phyloP scores from a whole-genome alignment of 352 stramenopile genomes.

The Pythium guiyangense region DNA sequence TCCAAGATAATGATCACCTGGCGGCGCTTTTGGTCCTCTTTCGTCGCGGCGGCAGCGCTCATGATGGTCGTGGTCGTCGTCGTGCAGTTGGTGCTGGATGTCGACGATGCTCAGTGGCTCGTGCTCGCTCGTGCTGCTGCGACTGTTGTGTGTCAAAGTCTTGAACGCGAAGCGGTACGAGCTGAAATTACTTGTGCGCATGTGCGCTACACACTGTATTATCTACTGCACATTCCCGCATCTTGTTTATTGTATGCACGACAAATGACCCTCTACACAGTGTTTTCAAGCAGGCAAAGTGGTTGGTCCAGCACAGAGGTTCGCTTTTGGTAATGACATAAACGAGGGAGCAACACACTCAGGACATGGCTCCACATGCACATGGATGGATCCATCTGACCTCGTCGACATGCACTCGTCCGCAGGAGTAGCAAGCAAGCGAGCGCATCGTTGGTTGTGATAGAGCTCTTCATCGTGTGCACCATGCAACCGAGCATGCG shows the following conservation, averaged over 20 bases:
- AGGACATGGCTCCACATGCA: background rate
- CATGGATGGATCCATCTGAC: background rate
- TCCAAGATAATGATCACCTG: slow-evolving; percentile 98
- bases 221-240: too few species aligned
- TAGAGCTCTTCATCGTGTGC: too few species aligned
- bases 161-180: background rate
- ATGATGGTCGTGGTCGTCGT: background rate
- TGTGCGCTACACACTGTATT: too few species aligned
- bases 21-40: slow-evolving; percentile 74
- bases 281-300: background rate
- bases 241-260: too few species aligned
- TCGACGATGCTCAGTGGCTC: too few species aligned
- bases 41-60: slow-evolving; percentile 17
- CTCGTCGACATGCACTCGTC: background rate
- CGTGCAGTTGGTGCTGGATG: too few species aligned
- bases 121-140: background rate
- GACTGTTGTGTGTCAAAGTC: background rate
- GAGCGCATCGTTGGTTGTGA: too few species aligned
- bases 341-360: background rate
- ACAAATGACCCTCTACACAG: accelerated
- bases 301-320: background rate
- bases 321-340: background rate
- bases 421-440: background rate
- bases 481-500: too few species aligned
- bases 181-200: background rate